Base-by-base conservation (phyloP, 2,329 filamentous ascomycete species). In the Tolypocladium pustulatum region DNA sequence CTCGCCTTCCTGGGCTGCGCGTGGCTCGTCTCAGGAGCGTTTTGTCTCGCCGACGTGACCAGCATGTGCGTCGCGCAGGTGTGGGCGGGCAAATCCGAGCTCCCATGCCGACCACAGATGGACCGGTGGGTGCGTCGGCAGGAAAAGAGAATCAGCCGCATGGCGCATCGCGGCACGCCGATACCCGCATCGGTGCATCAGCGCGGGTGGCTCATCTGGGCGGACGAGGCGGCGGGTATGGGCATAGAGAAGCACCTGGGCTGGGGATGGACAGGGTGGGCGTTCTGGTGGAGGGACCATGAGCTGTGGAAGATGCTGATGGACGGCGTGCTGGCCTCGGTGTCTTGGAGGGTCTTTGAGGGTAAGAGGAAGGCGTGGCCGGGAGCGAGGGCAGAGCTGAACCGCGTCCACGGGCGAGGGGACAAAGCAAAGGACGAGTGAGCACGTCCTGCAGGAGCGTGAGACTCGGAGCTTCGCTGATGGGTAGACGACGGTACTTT, bases 211-310 rank as follows among this genome's bases (percentile, higher is more conserved):
- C 57, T 66, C 7, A 46, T 61, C 3, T 67, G 65, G 65, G 65
- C 65, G 6, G 65, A 66, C 46, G 64, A 66, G 43, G 68, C 72
- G 25, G 75, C 75, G 1, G 75, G 76, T 0, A 75, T 72, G 25
- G 72, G 75, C 5, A 68, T 75, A 54, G 64, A 65, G 13, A 70
- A 75, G 55, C 66, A 73, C 34, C 62, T 78, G 41, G 73, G 73
- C 8, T 76, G 72, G 49, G 49, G 49, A 30, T 22, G 49, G 30
- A 4, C 49, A 10, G 49, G 49, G 20, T 52, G 49, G 49, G 9
- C 3, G 27, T 52, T 52, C 20, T 32, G 49, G 49, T 52, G 49
- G 49, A 52, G 30, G 20, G 27, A 52, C 4, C 20, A 12, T 10
- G 8, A 32, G 30, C 20, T 52, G 7, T 52, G 30, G 27, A 51